Conservation (phyloP, 179 eudicot species). For the Carnegiea gigantea region DNA sequence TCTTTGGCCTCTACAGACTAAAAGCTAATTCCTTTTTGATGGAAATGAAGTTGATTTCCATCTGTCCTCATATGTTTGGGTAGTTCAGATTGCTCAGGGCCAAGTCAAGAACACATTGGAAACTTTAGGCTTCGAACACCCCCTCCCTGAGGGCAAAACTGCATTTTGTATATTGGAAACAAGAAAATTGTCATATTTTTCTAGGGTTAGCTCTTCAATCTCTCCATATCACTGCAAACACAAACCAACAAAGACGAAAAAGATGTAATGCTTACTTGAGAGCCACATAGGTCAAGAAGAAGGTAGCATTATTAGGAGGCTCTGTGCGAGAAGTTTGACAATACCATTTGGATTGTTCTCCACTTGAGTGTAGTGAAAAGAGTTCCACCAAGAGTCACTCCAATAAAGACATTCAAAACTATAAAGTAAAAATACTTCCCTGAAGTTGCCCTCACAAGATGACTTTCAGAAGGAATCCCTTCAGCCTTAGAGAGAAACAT, state of each 20-base stretch:
- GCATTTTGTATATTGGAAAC: neutral
- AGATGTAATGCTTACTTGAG: slow-evolving; percentile 57
- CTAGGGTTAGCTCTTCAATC: neutral
- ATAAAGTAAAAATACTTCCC: slow-evolving; percentile 90
- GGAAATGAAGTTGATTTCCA: neutral
- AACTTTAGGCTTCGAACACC: no score
- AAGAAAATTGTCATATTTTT: neutral
- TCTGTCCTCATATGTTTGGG: no score
- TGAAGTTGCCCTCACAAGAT: slow-evolving; percentile 80
- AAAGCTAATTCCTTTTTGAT: no score
- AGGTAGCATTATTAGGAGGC: slow-evolving; percentile 79
- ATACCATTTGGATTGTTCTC: slow-evolving; percentile 40
- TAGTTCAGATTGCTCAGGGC: no score
- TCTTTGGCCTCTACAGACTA: neutral
- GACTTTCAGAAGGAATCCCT: slow-evolving; percentile 82
- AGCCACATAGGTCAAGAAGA: slow-evolving; percentile 93
- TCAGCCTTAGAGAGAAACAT: slow-evolving; percentile 77
- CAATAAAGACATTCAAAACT: slow-evolving; percentile 79
- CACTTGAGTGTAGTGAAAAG: slow-evolving; percentile 47
- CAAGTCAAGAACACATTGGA: no score
- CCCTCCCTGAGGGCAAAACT: neutral
- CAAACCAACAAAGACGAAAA: neutral
- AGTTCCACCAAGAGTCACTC: slow-evolving; percentile 78
- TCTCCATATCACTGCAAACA: neutral
- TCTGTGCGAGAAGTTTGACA: slow-evolving; percentile 40